Base-by-base conservation (phyloP, 306 rosid species). In the Medicago truncatula region DNA sequence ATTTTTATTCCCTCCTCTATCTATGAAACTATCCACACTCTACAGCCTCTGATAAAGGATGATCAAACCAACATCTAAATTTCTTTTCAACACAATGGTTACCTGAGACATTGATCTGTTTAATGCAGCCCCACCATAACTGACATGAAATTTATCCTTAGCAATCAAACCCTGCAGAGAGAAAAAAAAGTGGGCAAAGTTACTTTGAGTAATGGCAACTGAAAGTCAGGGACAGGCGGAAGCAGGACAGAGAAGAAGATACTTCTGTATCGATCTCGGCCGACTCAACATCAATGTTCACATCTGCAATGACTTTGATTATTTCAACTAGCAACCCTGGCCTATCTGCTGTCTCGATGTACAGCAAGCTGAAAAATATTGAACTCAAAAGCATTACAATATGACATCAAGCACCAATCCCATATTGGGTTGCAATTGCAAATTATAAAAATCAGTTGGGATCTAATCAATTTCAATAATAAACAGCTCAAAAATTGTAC, bases 221-320 rank as follows among this genome's bases (percentile, higher is more conserved):
- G 31, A 67, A 34, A 66, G 54, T 10, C 12, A 3, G 52, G 76
- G 54, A 84, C n/a, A 12, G 20, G 39, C 13, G 28, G 10, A 20
- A n/a, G 73, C 76, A 79, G 12, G 61, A 76, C 49, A 79, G 15
- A 34, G 20, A 53, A 68, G 70, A 40, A 77, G 5, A 41, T 91
- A 95, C 99, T 79, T 95, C 93, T 28, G 98, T 92, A 31, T 95
- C 99, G 12, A 95, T 92, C 88, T 90, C 96, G 28, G 97, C 97
- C 0, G 98, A 95, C 83, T 95, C 99, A 70, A 92, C 97, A 17
- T 88, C 92, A n/a, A 95, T 92, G 88, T 95, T 95, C 73, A 95
- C 76, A 60, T 95, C 93, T 59, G 97, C 89, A 77, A 95, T 92
- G 71, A 95, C 81, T 86, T 85, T 86, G 67, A 95, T 89, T 65